Conservation (phyloP, 805 yeast species). For the Candida silvatica region DNA sequence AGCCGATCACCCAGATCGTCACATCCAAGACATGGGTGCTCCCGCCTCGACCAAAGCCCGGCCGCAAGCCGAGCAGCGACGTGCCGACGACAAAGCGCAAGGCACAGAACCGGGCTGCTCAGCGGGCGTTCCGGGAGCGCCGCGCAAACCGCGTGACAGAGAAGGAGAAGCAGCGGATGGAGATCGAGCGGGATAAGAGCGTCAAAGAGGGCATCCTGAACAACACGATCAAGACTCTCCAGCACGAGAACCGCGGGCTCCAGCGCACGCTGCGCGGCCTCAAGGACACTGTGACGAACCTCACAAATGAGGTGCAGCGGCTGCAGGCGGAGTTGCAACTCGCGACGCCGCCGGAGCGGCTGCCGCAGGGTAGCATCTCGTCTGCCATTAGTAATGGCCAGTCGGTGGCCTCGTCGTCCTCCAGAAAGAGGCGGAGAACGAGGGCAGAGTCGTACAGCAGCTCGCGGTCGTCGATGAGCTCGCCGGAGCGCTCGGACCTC, state of each 20-base stretch:
- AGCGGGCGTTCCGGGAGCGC: slow-evolving; percentile 82
- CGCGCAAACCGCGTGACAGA: slow-evolving; percentile 77
- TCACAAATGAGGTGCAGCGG: not conserved
- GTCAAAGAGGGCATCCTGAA: slow-evolving; percentile 46
- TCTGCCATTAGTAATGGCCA: not conserved
- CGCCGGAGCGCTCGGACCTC: not conserved
- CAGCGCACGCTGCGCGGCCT: slow-evolving; percentile 22
- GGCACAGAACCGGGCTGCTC: slow-evolving; percentile 93
- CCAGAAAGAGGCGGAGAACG: slow-evolving; percentile 1
- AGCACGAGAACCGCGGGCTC: slow-evolving; percentile 35
- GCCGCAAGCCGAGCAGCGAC: slow-evolving; percentile 41
- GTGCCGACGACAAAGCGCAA: slow-evolving; percentile 80
- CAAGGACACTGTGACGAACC: slow-evolving; percentile 11
- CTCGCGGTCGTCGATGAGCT: not conserved
- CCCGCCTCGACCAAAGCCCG: slow-evolving; percentile 58
- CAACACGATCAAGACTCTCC: slow-evolving; percentile 41
- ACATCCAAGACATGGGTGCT: slow-evolving; percentile 53
- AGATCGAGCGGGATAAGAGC: slow-evolving; percentile 59
- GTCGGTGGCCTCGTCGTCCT: not conserved
- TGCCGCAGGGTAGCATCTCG: not conserved
- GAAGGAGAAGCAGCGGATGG: slow-evolving; percentile 60
- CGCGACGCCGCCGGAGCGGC: too few species aligned
- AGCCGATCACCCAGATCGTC: slow-evolving; percentile 37
- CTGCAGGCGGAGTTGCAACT: not conserved
- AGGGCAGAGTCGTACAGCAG: too few species aligned